Evolutionary conservation across 805 yeast species (phyloP), one percentile per base, ranked within the genome.

Genomic region (Starmerella floris): DNA sequence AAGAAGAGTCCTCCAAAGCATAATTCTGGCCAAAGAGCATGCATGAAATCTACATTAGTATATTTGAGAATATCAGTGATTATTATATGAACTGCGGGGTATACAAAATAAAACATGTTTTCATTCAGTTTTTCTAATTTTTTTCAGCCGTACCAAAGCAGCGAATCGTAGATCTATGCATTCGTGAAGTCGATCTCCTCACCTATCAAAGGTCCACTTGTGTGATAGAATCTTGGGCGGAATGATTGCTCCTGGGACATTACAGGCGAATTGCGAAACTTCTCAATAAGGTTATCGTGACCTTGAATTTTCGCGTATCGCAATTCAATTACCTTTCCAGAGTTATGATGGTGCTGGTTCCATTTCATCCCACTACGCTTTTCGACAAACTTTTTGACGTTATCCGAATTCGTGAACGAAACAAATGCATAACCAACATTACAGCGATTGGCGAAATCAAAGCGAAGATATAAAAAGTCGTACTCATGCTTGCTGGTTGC

Each of bases 341-440:
- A 70, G 47, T 67, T 67, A 54, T 66, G 65, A 30, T 39, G 40
- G 39, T 41, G 39, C 32, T 60, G 56, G 46, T 61, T 62, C 69
- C 77, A 72, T 50, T 61, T 66, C 40, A 66, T 66, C 4, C 74
- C 75, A 4, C 64, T 63, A 23, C 74, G 57, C 2, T 63, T 66
- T 31, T 57, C 53, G 36, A 72, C 72, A 51, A 72, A 69, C 9
- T 61, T 58, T 30, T 68, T 62, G 23, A 72, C 69, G 35, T 65
- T 62, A 39, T 58, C 56, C 5, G 76, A 69, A 23, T 60, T 53
- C 19, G 61, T 65, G 50, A 72, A 72, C 8, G 73, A 67, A 27
- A 72, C 64, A 52, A 72, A 72, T 4, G 76, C 77, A 56, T 72
- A 72, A 5, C 77, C 77, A 25, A 71, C 76, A 45, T 73, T 72